Conservation (phyloP, 768 basidiomycete species). For the Lactifluus echinatus region DNA sequence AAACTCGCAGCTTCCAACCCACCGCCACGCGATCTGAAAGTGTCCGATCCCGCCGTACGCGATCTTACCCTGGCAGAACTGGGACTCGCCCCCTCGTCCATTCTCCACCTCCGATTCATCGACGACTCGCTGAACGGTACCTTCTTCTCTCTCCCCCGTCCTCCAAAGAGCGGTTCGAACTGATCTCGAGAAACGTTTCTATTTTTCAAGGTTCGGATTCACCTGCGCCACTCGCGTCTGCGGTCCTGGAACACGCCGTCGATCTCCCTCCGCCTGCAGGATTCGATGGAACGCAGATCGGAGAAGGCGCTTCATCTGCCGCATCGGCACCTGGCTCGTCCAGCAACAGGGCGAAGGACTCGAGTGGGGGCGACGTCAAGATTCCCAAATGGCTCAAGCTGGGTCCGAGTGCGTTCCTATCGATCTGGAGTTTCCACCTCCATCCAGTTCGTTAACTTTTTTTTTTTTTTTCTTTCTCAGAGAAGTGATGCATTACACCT, state of each 20-base stretch:
- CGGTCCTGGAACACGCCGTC: slow-evolving; percentile 48
- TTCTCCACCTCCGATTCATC: slow-evolving; percentile 68
- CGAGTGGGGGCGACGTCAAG: slow-evolving; percentile 39
- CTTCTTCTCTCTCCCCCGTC: background rate
- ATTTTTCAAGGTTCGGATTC: slow-evolving; percentile 38
- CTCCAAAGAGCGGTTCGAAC: background rate
- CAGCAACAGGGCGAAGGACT: slow-evolving; percentile 4
- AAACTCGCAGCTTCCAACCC: slow-evolving; percentile 63
- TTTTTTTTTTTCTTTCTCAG: background rate
- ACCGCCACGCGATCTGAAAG: slow-evolving; percentile 75
- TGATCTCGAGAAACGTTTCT: background rate
- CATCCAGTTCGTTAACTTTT: background rate
- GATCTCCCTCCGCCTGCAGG: slow-evolving; percentile 57
- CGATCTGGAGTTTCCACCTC: background rate
- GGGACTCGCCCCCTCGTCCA: slow-evolving; percentile 69
- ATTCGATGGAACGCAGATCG: slow-evolving; percentile 26
- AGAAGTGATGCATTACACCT: slow-evolving; percentile 14
- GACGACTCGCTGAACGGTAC: slow-evolving; percentile 52
- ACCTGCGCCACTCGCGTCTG: slow-evolving; percentile 55
- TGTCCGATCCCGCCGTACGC: slow-evolving; percentile 66
- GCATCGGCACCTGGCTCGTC: slow-evolving; percentile 1
- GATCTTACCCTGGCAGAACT: slow-evolving; percentile 61
- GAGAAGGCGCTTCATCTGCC: background rate
- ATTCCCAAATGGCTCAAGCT: slow-evolving; percentile 76
- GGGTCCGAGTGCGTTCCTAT: slow-evolving; percentile 26